phyloP scores from a whole-genome alignment of 2,329 filamentous ascomycete genomes.

The Pezicula radicicola region DNA sequence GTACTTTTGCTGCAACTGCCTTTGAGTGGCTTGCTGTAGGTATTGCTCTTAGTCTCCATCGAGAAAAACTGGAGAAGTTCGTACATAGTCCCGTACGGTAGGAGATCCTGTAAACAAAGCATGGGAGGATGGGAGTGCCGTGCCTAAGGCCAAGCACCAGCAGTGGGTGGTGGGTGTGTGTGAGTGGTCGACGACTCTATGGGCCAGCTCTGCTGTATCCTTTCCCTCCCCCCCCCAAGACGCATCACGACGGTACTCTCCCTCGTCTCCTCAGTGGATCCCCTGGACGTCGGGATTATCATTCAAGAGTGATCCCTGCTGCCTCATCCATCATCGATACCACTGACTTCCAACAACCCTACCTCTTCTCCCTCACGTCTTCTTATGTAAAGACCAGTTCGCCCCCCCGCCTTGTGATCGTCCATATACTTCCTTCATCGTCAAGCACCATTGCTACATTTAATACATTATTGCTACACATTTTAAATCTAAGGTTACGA shows the following conservation, averaged over 20 bases:
- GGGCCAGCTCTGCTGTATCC: background rate
- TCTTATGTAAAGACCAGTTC: conserved; percentile 16
- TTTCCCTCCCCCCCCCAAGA: background rate
- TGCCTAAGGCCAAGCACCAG: background rate
- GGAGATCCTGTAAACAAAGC: background rate
- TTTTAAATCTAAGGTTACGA: background rate
- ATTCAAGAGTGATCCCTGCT: background rate
- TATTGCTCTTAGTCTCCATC: no score
- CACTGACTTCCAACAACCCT: conserved; percentile 4
- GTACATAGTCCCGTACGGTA: no score
- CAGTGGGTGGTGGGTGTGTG: background rate
- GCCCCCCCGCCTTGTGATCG: conserved; percentile 17
- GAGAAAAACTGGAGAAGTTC: no score
- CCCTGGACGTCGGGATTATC: no score
- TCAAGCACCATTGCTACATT: background rate
- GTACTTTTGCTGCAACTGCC: no score
- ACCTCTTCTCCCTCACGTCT: conserved; percentile 6
- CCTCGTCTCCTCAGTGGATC: no score
- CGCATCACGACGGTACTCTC: no score
- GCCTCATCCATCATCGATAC: conserved; percentile 14
- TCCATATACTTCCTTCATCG: conserved; percentile 19
- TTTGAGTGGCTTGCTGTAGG: no score
- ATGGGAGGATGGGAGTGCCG: background rate
- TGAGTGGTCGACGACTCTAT: background rate
- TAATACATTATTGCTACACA: background rate